Base-by-base conservation (phyloP, 306 rosid genomes). In the Vicia faba region DNA sequence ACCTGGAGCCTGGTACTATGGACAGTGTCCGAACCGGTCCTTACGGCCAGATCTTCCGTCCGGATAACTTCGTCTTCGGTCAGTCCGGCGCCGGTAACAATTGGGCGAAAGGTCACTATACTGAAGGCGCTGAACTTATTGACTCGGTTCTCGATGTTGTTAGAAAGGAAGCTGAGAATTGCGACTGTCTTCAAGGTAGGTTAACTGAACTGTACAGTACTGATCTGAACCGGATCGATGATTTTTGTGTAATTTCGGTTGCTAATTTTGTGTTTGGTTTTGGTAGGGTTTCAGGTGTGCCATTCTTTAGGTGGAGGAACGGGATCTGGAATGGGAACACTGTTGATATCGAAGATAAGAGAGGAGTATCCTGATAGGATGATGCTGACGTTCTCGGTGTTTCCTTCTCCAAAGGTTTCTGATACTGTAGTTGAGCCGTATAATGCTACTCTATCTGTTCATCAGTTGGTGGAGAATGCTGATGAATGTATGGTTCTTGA, bases 61-160 rank as follows among this genome's bases (percentile, higher is more conserved):
- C 88, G 0, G 88, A 84, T 25, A 84, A 84, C 83, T 84, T 84
- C 8, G 88, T 84, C 0, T 84, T 84, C 53, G 88, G 88, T 9
- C 88, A 84, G 81, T 80, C 83, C 14, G 88, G 88, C 4, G 88
- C 88, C 11, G 88, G 88, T 15, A 84, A 84, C 81, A 84, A 84
- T 59, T 84, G 88, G 88, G 88, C 88, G 1, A 84, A 80, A 57
- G 88, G 88, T 0, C 88, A 84, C 40, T 84, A 84, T 66, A 84
- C 88, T 0, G 88, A 80, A 63, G 88, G 88, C 18, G 88, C 88
- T 0, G 88, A 84, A 66, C 88, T 84, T 16, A 84, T 84, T 16
- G 88, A 84, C 26, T 55, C 88, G 2, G 88, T 84, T 25, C 88
- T 83, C 29, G 88, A 84, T 59, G 85, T 84, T 19, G 88, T 84